Conservation (phyloP, 306 rosid genomes). For the Psophocarpus tetragonolobus region DNA sequence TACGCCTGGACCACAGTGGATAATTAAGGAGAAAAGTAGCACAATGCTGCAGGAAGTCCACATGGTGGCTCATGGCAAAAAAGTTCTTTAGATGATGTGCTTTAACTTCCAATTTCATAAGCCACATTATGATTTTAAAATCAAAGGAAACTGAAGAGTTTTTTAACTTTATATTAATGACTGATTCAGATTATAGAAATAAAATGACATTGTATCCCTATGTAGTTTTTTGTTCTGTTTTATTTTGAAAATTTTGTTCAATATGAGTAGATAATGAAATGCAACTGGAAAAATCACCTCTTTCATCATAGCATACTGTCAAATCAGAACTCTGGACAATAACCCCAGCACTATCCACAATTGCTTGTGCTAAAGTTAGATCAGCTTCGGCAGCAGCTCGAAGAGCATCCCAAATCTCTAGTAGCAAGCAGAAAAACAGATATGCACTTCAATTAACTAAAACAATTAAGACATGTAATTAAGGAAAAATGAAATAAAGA, state of each 20-base stretch:
- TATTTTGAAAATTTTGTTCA: not conserved
- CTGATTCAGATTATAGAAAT: not conserved
- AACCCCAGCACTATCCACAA: conserved; percentile 95
- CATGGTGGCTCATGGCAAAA: conserved; percentile 28
- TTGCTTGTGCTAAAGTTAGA: conserved; percentile 80
- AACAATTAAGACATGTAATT: not conserved
- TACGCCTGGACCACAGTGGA: conserved; percentile 35
- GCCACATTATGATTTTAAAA: not conserved
- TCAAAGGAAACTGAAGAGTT: conserved; percentile 24
- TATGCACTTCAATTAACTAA: conserved; percentile 28
- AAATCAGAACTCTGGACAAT: conserved; percentile 92
- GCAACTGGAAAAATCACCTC: conserved; percentile 58
- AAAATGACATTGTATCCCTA: not conserved
- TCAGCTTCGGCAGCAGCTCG: conserved; percentile 99
- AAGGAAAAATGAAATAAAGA: conserved; percentile 11
- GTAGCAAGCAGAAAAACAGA: conserved; percentile 42
- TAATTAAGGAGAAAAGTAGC: conserved; percentile 17
- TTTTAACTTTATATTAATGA: not conserved
- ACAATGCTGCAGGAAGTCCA: conserved; percentile 6
- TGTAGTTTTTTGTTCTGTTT: not conserved
- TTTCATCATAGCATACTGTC: conserved; percentile 95
- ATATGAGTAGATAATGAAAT: not conserved
- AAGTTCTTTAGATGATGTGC: conserved; percentile 22
- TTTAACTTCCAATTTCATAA: not conserved
- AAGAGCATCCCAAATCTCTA: conserved; percentile 99